phyloP scores from a whole-genome alignment of 352 stramenopile genomes.

The Globisporangium ultimum region DNA sequence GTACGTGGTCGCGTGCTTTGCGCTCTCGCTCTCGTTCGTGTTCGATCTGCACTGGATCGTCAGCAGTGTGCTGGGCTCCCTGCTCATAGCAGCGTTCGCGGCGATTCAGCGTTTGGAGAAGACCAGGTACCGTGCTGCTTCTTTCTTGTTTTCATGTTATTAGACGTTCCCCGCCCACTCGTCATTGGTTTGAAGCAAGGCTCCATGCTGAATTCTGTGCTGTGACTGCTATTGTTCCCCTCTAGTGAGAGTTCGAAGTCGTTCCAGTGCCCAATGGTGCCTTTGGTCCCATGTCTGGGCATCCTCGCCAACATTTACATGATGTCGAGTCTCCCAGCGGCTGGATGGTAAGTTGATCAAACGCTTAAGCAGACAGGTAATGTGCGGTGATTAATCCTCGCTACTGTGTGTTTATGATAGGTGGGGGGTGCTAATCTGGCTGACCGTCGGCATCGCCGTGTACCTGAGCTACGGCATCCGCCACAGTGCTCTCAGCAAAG shows the following conservation, averaged over 20 bases:
- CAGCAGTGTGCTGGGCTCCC: constrained; percentile 28
- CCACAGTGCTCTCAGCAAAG: constrained; percentile 54
- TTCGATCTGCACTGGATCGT: constrained; percentile 55
- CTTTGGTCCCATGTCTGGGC: constrained; percentile 49
- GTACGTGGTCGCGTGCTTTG: constrained; percentile 62
- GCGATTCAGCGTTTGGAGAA: constrained; percentile 60
- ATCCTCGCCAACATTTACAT: constrained; percentile 72
- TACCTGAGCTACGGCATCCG: constrained; percentile 81
- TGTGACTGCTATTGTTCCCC: too few relatives aligned
- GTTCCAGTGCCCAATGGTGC: constrained; percentile 63
- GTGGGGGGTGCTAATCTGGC: constrained; percentile 75
- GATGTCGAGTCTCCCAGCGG: constrained; percentile 48
- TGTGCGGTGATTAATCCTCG: not conserved
- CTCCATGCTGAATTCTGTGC: too few relatives aligned
- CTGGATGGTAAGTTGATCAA: constrained; percentile 42
- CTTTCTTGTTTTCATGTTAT: too few relatives aligned
- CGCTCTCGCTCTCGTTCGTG: constrained; percentile 63
- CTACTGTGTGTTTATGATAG: constrained; percentile 19
- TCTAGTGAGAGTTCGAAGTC: constrained; percentile 26
- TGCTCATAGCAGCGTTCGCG: constrained; percentile 39
- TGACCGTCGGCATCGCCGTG: constrained; percentile 50
- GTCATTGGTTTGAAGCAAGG: too few relatives aligned
- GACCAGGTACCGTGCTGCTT: constrained; percentile 27
- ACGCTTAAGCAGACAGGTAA: too few relatives aligned
- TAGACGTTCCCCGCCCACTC: too few relatives aligned